phyloP scores from a whole-genome alignment of 495 filamentous ascomycete species.

The Penicillium argentinense region DNA sequence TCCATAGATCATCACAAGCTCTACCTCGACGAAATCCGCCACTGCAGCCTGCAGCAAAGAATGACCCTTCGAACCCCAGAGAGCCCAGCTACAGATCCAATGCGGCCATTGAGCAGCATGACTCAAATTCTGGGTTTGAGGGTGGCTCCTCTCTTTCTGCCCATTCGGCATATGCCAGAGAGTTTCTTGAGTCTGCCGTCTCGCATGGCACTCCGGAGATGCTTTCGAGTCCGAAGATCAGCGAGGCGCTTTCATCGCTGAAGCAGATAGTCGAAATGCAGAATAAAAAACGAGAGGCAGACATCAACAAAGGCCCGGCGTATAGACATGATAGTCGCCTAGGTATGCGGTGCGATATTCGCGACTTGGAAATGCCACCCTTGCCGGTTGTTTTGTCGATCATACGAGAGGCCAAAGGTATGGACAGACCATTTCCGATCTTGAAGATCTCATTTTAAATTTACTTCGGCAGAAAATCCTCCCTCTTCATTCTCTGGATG shows the following conservation, averaged over 20 bases:
- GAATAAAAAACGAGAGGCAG: constrained; percentile 30
- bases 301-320: constrained; percentile 42
- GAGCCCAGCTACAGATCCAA: constrained; percentile 22
- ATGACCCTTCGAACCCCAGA: constrained; percentile 17
- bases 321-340: constrained; percentile 42
- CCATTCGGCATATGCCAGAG: constrained; percentile 63
- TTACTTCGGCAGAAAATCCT: constrained; percentile 21
- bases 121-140: constrained; percentile 53
- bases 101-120: constrained; percentile 37
- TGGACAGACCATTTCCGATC: not conserved
- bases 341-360: constrained; percentile 35
- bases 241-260: constrained; percentile 55
- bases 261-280: constrained; percentile 58
- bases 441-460: not conserved
- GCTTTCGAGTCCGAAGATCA: constrained; percentile 49
- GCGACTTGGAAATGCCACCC: constrained; percentile 57
- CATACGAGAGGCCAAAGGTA: constrained; percentile 52
- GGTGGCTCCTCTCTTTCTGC: constrained; percentile 59
- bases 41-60: not conserved
- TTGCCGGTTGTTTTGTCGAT: constrained; percentile 49
- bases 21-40: constrained; percentile 10
- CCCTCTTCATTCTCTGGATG: constrained; percentile 28
- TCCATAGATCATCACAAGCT: constrained; percentile 19
- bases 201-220: constrained; percentile 49
- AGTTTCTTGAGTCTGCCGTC: constrained; percentile 61